Base-by-base conservation (phyloP, 2,329 filamentous ascomycete genomes). In the Penicillium sp. region DNA sequence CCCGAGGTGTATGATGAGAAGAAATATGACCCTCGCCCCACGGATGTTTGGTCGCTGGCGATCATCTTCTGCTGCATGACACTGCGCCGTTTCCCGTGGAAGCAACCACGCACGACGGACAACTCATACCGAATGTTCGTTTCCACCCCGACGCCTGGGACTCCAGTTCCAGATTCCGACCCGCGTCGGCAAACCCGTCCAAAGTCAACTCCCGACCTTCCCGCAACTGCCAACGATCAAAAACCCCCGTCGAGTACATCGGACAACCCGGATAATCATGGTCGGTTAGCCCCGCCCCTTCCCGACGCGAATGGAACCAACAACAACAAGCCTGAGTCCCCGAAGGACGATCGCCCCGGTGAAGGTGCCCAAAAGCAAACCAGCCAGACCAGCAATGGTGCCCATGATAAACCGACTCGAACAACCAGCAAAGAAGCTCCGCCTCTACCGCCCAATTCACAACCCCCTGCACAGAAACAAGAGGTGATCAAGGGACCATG, bases 21-120 rank as follows among this genome's bases (percentile, higher is more conserved):
- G 49, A 89, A 88, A 59, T 98, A 98, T 61, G 89, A 98, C 56
- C 88, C 92, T 1, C 84, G 89, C 45, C 86, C 88, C 5, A 86
- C 90, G 1, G 92, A 98, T 66, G 88, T 98, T 42, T 98, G 92
- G 92, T 98, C 92, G 8, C 73, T 98, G 42, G 92, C 90, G 12
- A 98, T 98, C 53, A 96, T 98, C 38, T 98, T 90, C 67, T 96
- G 92, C 66, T 98, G 92, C 71, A 98, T 98, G 92, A 92, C 87
- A 4, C 72, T 98, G 28, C 78, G 92, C 14, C 75, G 92, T 23
- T 98, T 98, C 59, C 92, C 92, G 0, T 98, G 92, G 92, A 98
- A 98, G 68, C 81, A 93, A 23, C 92, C 92, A 3, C 80, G 89
- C 27, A 70, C 88, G 61, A 85, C 85, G 3, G 92, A 98, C 62